These are phyloP conservation scores for Trametes pubescens DNA, from an alignment of 1,284 basidiomycete species.

Conservation along the genomic window DNA sequence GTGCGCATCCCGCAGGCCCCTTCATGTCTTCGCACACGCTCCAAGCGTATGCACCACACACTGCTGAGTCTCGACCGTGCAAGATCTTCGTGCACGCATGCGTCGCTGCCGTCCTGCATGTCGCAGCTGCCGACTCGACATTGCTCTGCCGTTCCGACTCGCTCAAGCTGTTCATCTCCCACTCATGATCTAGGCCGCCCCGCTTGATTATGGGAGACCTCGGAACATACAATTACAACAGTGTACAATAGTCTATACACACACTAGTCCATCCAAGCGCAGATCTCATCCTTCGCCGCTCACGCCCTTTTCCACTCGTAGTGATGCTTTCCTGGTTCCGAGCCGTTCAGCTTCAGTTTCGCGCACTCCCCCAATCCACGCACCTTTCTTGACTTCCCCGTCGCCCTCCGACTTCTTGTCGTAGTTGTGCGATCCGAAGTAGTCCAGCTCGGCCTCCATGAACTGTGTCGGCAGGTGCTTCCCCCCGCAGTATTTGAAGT, in stretches of 20 bases:
- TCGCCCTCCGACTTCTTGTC: slow-evolving; percentile 34
- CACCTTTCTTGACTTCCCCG: slow-evolving; percentile 38
- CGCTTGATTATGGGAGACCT: too few species aligned
- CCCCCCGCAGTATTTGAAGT: slow-evolving; percentile 35
- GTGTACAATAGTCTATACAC: neutral
- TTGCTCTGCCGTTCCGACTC: too few species aligned
- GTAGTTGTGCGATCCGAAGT: slow-evolving; percentile 35
- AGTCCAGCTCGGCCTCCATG: slow-evolving; percentile 40
- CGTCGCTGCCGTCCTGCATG: too few species aligned
- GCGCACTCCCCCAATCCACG: neutral
- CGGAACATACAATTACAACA: too few species aligned
- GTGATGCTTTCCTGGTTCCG: slow-evolving; percentile 31
- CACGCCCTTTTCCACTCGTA: slow-evolving; percentile 29
- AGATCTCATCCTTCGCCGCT: neutral
- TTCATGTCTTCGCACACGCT: too few species aligned
- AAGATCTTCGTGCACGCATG: too few species aligned
- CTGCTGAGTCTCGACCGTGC: too few species aligned
- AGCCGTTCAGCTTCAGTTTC: neutral
- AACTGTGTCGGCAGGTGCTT: slow-evolving; percentile 36
- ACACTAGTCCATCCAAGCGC: neutral
- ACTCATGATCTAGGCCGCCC: too few species aligned
- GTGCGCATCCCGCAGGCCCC: too few species aligned
- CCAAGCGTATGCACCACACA: too few species aligned
- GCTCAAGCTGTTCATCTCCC: too few species aligned
- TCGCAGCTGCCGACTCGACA: too few species aligned